Evolutionary conservation across 2,329 filamentous ascomycete species (phyloP).

Genomic region (Bipolaris zeicola): DNA sequence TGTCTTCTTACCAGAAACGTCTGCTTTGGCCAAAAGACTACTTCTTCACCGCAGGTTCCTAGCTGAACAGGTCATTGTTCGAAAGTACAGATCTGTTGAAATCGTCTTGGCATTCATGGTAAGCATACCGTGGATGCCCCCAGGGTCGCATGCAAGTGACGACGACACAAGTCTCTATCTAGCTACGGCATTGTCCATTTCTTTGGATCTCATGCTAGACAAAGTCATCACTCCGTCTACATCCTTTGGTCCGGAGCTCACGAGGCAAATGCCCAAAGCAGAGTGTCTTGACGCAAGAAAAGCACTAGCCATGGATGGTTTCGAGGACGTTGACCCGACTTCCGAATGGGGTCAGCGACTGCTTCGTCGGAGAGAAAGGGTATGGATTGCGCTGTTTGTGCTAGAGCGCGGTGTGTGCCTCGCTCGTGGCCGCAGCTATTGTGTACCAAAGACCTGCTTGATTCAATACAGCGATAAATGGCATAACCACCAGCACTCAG

Average conservation of each 20-base stretch:
- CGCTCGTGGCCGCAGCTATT: slow-evolving; percentile 71
- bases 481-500: slow-evolving; percentile 68
- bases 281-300: slow-evolving; percentile 72
- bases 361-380: slow-evolving; percentile 68
- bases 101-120: slow-evolving; percentile 77
- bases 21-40: slow-evolving; percentile 68
- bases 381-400: slow-evolving; percentile 74
- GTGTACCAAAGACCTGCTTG: slow-evolving; percentile 68
- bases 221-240: slow-evolving; percentile 68
- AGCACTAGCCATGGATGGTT: slow-evolving; percentile 71
- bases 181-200: slow-evolving; percentile 70
- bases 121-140: slow-evolving; percentile 77
- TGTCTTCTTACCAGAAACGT: slow-evolving; percentile 68
- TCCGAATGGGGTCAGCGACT: slow-evolving; percentile 67
- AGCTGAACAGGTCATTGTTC: slow-evolving; percentile 65
- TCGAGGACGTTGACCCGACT: slow-evolving; percentile 64
- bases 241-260: slow-evolving; percentile 53
- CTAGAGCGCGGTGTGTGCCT: slow-evolving; percentile 75
- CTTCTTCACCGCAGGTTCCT: slow-evolving; percentile 68
- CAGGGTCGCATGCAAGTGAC: slow-evolving; percentile 68
- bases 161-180: slow-evolving; percentile 76
- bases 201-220: slow-evolving; percentile 71
- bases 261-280: slow-evolving; percentile 62
- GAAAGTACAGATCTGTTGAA: slow-evolving; percentile 71
- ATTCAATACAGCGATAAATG: slow-evolving; percentile 72